Conservation (phyloP, 1,284 basidiomycete genomes). For the Phylloporus gajari region DNA sequence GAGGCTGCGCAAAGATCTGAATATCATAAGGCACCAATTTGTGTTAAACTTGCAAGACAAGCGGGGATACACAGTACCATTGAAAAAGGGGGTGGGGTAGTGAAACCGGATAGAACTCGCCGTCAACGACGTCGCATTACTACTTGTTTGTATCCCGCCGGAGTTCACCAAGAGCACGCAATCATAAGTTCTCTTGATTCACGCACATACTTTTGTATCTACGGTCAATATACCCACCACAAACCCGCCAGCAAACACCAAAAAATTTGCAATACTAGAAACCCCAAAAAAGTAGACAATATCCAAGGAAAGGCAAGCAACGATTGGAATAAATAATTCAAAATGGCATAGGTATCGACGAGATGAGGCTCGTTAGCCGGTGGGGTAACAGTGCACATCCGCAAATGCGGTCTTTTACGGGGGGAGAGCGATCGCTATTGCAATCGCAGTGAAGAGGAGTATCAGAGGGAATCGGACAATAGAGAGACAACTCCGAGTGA, state of each 20-base stretch:
- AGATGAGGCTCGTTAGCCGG: conserved; percentile 49
- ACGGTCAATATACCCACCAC: not conserved
- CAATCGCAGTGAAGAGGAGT: conserved; percentile 2
- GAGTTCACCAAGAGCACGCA: too few species aligned
- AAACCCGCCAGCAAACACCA: not conserved
- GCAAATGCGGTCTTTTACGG: conserved; percentile 31
- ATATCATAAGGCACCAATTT: not conserved
- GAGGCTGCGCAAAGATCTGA: not conserved
- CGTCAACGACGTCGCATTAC: too few species aligned
- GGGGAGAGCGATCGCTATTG: conserved; percentile 7
- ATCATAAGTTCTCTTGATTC: too few species aligned
- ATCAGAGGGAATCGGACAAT: conserved; percentile 16
- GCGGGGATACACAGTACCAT: too few species aligned
- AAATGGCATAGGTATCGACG: conserved; percentile 40
- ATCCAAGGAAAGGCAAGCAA: not conserved
- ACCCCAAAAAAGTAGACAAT: not conserved
- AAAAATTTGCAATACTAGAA: not conserved
- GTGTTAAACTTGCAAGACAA: too few species aligned
- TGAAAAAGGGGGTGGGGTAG: too few species aligned
- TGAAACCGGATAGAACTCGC: too few species aligned
- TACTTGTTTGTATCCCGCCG: too few species aligned
- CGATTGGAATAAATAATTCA: not conserved
- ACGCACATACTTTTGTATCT: not conserved
- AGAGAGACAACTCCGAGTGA: conserved; percentile 9
- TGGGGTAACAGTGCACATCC: conserved; percentile 35